phyloP scores from a whole-genome alignment of 208 protist species.

The Endotrypanum monterogeii region DNA sequence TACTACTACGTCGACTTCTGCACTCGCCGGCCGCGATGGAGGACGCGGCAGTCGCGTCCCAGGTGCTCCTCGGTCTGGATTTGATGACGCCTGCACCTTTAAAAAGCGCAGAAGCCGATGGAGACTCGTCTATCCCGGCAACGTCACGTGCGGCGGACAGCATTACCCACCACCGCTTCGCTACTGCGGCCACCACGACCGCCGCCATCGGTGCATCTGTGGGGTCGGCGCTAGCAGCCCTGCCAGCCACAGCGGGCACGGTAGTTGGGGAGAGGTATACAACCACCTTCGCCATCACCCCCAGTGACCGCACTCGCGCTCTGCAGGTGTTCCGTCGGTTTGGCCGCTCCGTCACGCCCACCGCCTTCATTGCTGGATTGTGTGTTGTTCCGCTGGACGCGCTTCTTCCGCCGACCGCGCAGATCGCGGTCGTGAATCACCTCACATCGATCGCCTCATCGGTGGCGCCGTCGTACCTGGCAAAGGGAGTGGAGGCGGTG shows the following conservation, averaged over 20 bases:
- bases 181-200: neutral
- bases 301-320: conserved; percentile 24
- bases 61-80: conserved; percentile 34
- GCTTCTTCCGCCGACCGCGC: conserved; percentile 51
- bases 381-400: conserved; percentile 41
- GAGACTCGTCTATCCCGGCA: neutral
- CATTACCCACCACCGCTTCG: neutral
- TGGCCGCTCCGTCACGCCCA: conserved; percentile 42
- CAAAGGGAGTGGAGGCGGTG: conserved; percentile 45
- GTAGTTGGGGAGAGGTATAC: neutral
- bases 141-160: neutral
- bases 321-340: conserved; percentile 59
- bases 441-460: conserved; percentile 61
- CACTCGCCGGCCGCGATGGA: conserved; percentile 36
- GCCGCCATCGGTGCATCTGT: neutral
- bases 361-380: conserved; percentile 73
- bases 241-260: neutral
- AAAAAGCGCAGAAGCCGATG: neutral
- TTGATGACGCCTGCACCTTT: conserved; percentile 24
- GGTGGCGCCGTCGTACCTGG: conserved; percentile 50
- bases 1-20: conserved; percentile 53
- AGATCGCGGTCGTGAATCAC: conserved; percentile 63
- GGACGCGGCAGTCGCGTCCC: conserved; percentile 29
- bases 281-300: conserved; percentile 11
- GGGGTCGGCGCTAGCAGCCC: neutral